Evolutionary conservation across 2,329 filamentous ascomycete species (phyloP).

Genomic region (Colletotrichum aenigma): DNA sequence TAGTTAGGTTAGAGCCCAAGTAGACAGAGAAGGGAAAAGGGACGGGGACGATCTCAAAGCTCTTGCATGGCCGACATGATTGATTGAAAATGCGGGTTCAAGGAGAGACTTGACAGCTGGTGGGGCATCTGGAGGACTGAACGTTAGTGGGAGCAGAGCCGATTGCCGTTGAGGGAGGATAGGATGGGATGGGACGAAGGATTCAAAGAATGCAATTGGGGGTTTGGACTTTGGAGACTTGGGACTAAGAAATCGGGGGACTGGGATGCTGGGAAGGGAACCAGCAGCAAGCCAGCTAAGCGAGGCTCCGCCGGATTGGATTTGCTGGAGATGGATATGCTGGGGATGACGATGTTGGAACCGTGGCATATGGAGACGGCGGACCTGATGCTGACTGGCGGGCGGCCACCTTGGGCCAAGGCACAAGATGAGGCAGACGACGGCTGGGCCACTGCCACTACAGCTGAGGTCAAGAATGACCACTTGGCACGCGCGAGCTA

Average conservation of each 20-base stretch:
- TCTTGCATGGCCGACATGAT: not conserved
- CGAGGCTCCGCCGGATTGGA: not conserved
- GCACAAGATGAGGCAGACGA: not conserved
- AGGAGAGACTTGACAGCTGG: not conserved
- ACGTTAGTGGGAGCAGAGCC: not conserved
- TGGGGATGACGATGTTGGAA: slow-evolving; percentile 4
- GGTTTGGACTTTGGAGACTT: not conserved
- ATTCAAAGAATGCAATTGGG: not conserved
- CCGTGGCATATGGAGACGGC: not conserved
- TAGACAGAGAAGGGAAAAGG: not conserved
- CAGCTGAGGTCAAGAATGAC: not conserved
- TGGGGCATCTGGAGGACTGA: not conserved
- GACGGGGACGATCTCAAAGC: not conserved
- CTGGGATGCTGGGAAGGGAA: not conserved
- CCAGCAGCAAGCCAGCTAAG: not conserved
- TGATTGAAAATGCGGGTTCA: not conserved
- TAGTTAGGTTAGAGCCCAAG: not conserved
- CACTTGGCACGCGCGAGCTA: not conserved
- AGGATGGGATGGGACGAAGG: not conserved
- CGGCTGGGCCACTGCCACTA: not conserved
- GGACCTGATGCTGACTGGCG: not conserved
- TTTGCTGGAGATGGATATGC: not conserved
- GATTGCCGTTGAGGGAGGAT: not conserved
- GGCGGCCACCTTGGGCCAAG: not conserved
- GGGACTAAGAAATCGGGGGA: not conserved